These are phyloP conservation scores for Penicillium sp. DNA, from an alignment of 2,329 filamentous ascomycete species.

Conservation along the genomic window DNA sequence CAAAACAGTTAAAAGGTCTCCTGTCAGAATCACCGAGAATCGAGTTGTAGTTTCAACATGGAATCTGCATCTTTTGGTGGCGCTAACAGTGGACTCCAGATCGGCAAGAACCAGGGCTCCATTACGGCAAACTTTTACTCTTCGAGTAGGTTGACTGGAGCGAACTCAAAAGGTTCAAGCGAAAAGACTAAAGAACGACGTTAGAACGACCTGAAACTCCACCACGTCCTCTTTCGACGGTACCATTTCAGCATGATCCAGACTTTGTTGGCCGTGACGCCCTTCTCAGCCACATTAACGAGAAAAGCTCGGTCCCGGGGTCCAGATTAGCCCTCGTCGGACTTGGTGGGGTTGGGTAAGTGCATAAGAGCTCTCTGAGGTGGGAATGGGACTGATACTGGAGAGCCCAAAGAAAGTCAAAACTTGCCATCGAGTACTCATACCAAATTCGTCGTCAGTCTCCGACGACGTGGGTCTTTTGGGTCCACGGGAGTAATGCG, in stretches of 20 bases:
- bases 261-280: background rate
- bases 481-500: background rate
- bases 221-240: background rate
- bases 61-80: too few species aligned
- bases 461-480: background rate
- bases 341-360: background rate
- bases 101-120: too few species aligned
- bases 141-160: too few species aligned
- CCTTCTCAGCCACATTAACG: background rate
- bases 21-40: too few species aligned
- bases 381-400: too few species aligned
- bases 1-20: too few species aligned
- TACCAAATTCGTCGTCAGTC: background rate
- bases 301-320: background rate
- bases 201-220: background rate
- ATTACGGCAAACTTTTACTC: too few species aligned
- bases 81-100: too few species aligned
- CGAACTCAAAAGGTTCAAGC: too few species aligned
- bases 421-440: background rate
- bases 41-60: too few species aligned
- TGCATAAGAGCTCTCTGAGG: too few species aligned
- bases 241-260: background rate
- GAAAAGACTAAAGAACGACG: too few species aligned
- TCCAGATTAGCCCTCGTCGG: slow-evolving; percentile 1
- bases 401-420: background rate